These are phyloP conservation scores for Trypanosoma conorhini DNA, from an alignment of 208 protist species.

Conservation along the genomic window DNA sequence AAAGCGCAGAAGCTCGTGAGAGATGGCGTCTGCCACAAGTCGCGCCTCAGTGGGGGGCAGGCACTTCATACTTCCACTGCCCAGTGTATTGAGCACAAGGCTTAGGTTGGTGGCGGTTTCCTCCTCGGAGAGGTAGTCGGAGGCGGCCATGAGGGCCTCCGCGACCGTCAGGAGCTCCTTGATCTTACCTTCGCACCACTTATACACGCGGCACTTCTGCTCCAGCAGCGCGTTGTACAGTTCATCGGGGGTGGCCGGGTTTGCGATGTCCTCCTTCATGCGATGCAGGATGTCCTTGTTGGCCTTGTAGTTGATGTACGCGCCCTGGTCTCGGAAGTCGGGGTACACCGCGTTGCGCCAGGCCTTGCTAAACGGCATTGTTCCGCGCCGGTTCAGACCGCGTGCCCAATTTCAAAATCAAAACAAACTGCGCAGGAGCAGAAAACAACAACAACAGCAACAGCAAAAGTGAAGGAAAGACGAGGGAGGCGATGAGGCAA, in stretches of 20 bases:
- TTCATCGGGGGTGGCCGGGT: conserved; percentile 78
- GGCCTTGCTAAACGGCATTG: conserved; percentile 86
- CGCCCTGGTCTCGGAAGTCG: conserved; percentile 76
- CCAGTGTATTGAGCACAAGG: conserved; percentile 37
- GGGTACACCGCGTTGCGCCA: conserved; percentile 85
- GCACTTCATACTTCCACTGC: conserved; percentile 22
- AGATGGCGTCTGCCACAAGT: conserved; percentile 70
- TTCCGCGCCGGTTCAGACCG: neutral
- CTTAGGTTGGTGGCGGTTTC: conserved; percentile 41
- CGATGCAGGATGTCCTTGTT: conserved; percentile 84
- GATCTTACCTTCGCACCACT: conserved; percentile 73
- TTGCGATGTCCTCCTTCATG: conserved; percentile 88
- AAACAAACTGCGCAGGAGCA: neutral
- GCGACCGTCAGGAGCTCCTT: conserved; percentile 60
- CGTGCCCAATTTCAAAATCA: too few species aligned
- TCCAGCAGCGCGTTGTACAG: conserved; percentile 66
- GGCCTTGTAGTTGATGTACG: conserved; percentile 88
- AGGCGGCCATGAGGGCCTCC: conserved; percentile 55
- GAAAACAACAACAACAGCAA: conserved; percentile 20
- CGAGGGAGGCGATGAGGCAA: conserved; percentile 8
- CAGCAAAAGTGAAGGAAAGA: conserved; percentile 28
- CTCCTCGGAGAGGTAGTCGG: conserved; percentile 53
- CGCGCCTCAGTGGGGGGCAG: conserved; percentile 57
- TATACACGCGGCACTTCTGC: conserved; percentile 72
- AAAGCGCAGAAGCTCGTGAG: conserved; percentile 82